These are phyloP conservation scores for Penicillium sp. DNA, from an alignment of 2,329 filamentous ascomycete genomes.

Conservation along the genomic window DNA sequence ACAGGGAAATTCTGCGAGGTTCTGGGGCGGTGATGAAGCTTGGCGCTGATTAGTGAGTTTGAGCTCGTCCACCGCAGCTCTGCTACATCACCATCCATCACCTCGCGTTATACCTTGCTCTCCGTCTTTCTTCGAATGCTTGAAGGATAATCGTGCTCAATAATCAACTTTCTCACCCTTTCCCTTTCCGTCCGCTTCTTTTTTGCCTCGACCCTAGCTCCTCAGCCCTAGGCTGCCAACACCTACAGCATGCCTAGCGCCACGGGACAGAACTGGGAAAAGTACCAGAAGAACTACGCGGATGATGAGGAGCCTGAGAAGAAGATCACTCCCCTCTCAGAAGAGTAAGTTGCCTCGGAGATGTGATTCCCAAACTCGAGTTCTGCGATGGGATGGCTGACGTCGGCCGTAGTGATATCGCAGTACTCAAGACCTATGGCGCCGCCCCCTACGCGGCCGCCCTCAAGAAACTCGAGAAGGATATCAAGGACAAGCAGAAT, in stretches of 20 bases:
- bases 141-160: background rate
- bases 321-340: slow-evolving; percentile 95
- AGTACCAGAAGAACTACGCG: slow-evolving; percentile 94
- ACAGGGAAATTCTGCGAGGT: slow-evolving; percentile 38
- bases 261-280: slow-evolving; percentile 93
- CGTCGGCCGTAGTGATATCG: slow-evolving; percentile 70
- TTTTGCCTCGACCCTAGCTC: slow-evolving; percentile 12
- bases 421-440: slow-evolving; percentile 98
- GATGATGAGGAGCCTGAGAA: slow-evolving; percentile 98
- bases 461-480: slow-evolving; percentile 95
- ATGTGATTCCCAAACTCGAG: background rate
- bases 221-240: slow-evolving; percentile 25
- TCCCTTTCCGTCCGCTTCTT: background rate
- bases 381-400: slow-evolving; percentile 28
- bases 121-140: slow-evolving; percentile 13
- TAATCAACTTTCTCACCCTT: slow-evolving; percentile 1
- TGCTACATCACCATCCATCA: slow-evolving; percentile 26
- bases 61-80: slow-evolving; percentile 36
- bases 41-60: slow-evolving; percentile 38
- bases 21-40: slow-evolving; percentile 39
- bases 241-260: slow-evolving; percentile 73
- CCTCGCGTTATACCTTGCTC: slow-evolving; percentile 18
- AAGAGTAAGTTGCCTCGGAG: slow-evolving; percentile 64
- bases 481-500: slow-evolving; percentile 98
- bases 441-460: slow-evolving; percentile 90